Evolutionary conservation across 108 stramenopile genomes (phyloP).

Genomic region (Mayamaea pseudoterrestris): DNA sequence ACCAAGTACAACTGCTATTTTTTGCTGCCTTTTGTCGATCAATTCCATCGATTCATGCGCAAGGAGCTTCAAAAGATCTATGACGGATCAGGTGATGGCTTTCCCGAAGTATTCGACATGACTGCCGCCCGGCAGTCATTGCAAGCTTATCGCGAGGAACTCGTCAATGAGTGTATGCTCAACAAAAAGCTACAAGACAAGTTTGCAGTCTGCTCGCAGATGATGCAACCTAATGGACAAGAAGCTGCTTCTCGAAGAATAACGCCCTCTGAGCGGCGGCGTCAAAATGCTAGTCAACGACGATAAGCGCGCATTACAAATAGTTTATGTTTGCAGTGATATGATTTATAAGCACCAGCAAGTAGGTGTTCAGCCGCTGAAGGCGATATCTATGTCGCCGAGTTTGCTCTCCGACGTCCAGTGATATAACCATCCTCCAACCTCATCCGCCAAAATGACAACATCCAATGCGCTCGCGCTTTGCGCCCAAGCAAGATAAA

Average conservation of each 20-base stretch:
- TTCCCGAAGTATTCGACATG: slow-evolving; percentile 58
- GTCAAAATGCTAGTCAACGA: too few relatives aligned
- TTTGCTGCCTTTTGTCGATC: slow-evolving; percentile 85
- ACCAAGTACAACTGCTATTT: slow-evolving; percentile 94
- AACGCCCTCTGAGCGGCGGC: too few relatives aligned
- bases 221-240: slow-evolving; percentile 56
- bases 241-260: slow-evolving; percentile 16
- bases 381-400: too few relatives aligned
- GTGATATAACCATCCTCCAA: too few relatives aligned
- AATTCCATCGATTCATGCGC: slow-evolving; percentile 74
- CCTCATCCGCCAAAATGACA: too few relatives aligned
- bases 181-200: slow-evolving; percentile 74
- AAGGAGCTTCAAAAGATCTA: slow-evolving; percentile 58
- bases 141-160: slow-evolving; percentile 43
- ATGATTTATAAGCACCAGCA: too few relatives aligned
- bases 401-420: too few relatives aligned
- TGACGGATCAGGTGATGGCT: slow-evolving; percentile 31
- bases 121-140: slow-evolving; percentile 35
- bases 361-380: too few relatives aligned
- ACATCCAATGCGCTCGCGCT: too few relatives aligned
- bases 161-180: slow-evolving; percentile 70
- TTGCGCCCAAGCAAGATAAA: slow-evolving; percentile 38
- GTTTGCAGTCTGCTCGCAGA: slow-evolving; percentile 56
- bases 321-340: too few relatives aligned
- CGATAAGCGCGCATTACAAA: too few relatives aligned